phyloP scores from a whole-genome alignment of 139 green algal genomes.

The Pleodorina starrii region DNA sequence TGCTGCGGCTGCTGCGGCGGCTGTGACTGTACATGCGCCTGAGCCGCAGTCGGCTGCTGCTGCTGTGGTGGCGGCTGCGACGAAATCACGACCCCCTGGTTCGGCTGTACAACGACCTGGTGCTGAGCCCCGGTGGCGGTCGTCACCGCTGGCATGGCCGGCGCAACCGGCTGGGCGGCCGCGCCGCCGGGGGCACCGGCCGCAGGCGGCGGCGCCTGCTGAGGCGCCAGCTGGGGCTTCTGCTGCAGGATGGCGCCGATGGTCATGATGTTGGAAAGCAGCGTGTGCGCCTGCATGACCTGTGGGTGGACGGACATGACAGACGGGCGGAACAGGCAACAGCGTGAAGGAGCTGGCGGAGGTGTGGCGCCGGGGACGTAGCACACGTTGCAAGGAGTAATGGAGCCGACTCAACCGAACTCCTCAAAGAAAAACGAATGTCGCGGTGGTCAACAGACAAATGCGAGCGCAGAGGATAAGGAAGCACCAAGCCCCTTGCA shows the following conservation, averaged over 20 bases:
- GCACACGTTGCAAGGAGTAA: too few relatives aligned
- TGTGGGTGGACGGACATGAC: not conserved
- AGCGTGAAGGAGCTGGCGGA: too few relatives aligned
- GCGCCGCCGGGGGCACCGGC: too few relatives aligned
- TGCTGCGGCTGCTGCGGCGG: not conserved
- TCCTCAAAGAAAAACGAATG: too few relatives aligned
- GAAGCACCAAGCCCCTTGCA: too few relatives aligned
- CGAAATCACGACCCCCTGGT: not conserved
- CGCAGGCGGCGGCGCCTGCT: not conserved
- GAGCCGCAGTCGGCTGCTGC: not conserved
- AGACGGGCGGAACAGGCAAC: too few relatives aligned
- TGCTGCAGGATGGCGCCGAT: conserved; percentile 48
- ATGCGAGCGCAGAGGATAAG: too few relatives aligned
- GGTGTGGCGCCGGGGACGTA: too few relatives aligned
- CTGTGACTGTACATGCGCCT: not conserved
- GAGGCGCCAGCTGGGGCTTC: conserved; percentile 43
- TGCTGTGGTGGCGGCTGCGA: not conserved
- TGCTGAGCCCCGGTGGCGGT: not conserved
- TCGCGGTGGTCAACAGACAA: too few relatives aligned
- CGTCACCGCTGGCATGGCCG: not conserved
- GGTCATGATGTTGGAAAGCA: conserved; percentile 47
- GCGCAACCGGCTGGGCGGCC: not conserved
- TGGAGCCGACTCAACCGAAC: too few relatives aligned
- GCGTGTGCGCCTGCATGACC: conserved; percentile 46
- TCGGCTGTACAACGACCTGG: not conserved